Percentiles rank a stretch among this genome's conserved stretches.
Evolutionary conservation across 2,329 filamentous ascomycete species (phyloP).

Genomic region (Ploettnerulaceae sp.): DNA sequence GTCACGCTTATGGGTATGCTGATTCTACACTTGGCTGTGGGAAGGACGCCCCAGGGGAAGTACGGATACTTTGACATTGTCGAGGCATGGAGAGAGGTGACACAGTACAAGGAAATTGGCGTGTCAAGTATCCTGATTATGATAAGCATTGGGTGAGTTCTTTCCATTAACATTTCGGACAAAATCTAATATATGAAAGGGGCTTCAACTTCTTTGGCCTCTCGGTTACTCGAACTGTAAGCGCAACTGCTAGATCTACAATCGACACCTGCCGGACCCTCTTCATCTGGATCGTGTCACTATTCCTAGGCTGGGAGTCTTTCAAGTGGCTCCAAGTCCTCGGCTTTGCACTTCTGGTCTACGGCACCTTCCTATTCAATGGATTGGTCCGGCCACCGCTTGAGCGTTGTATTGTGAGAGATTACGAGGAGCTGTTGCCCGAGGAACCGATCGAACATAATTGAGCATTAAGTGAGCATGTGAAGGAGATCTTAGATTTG

Average conservation of each 20-base stretch:
- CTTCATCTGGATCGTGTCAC: conserved; percentile 95
- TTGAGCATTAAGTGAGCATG: too few species aligned
- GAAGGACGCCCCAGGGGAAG: conserved; percentile 65
- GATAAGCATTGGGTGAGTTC: conserved; percentile 86
- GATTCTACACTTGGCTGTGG: conserved; percentile 71
- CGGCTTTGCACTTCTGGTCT: conserved; percentile 86
- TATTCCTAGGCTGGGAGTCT: conserved; percentile 90
- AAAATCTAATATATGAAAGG: conserved; percentile 40
- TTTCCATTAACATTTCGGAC: neutral
- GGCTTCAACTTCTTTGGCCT: conserved; percentile 99
- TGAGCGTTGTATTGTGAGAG: conserved; percentile 54
- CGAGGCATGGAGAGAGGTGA: conserved; percentile 80
- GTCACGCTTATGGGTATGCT: conserved; percentile 77
- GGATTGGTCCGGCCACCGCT: conserved; percentile 83
- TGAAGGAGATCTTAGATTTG: too few species aligned
- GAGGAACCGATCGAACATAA: conserved; percentile 79
- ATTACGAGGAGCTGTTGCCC: conserved; percentile 63
- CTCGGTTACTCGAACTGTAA: conserved; percentile 83
- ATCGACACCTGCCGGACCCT: conserved; percentile 97
- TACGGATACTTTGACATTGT: conserved; percentile 86
- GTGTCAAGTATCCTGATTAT: conserved; percentile 85
- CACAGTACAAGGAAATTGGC: conserved; percentile 63
- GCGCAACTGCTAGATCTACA: conserved; percentile 87
- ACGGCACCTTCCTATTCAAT: conserved; percentile 96
- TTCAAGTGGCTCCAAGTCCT: conserved; percentile 96